Evolutionary conservation across 306 rosid species (phyloP).

Genomic region (Abrus pulchellus): DNA sequence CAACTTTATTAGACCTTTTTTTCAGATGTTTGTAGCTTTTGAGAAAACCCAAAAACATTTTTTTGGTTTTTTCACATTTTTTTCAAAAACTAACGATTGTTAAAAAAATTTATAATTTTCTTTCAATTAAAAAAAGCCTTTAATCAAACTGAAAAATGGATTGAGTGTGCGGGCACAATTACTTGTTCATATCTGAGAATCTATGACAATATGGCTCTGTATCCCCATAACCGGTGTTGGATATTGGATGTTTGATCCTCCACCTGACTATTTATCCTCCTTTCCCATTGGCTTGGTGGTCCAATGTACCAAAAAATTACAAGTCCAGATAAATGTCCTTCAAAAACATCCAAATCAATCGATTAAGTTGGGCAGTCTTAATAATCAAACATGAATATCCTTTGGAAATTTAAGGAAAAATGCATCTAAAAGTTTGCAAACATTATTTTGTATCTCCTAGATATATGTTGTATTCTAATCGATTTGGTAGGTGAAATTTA

Average conservation of each 20-base stretch:
- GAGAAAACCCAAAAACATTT: neutral
- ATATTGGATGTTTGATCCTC: constrained; percentile 21
- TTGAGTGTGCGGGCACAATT: constrained; percentile 6
- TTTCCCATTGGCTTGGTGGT: constrained; percentile 7
- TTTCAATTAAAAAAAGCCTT: neutral
- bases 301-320: constrained; percentile 6
- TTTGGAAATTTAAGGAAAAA: constrained; percentile 19
- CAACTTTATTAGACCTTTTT: neutral
- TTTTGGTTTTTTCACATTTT: too few species aligned
- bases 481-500: constrained; percentile 13
- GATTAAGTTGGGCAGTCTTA: neutral
- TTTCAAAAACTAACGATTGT: neutral
- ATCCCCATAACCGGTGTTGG: constrained; percentile 26
- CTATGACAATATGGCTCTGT: constrained; percentile 23
- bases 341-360: neutral
- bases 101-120: neutral
- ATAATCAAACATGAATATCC: neutral
- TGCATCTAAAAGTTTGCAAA: constrained; percentile 31
- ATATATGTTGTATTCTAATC: constrained; percentile 33
- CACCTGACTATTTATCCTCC: constrained; percentile 12
- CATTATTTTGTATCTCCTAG: constrained; percentile 3
- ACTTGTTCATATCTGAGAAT: constrained; percentile 26
- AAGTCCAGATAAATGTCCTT: neutral
- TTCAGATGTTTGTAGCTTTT: neutral
- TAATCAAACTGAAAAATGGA: neutral